phyloP scores from a whole-genome alignment of 768 basidiomycete genomes.

The Psilocybe tampanensis region DNA sequence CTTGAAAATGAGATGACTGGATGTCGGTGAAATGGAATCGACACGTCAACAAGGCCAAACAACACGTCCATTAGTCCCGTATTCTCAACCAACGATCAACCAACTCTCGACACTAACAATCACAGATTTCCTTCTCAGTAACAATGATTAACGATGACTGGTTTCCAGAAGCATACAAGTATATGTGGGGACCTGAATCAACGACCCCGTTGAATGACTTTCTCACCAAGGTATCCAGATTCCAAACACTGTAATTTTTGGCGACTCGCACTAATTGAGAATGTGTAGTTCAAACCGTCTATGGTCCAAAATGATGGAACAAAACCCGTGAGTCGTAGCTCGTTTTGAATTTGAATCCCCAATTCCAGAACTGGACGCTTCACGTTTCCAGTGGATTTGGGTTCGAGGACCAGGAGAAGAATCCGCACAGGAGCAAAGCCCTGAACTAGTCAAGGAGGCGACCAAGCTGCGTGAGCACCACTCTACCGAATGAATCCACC shows the following conservation, averaged over 20 bases:
- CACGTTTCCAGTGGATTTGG: constrained; percentile 65
- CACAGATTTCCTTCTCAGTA: neutral
- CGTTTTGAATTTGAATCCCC: neutral
- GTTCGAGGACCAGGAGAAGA: constrained; percentile 31
- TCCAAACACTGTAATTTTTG: neutral
- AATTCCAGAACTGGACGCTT: neutral
- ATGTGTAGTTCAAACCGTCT: constrained; percentile 64
- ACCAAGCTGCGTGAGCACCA: constrained; percentile 40
- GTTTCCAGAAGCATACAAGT: constrained; percentile 44
- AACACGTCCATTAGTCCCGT: constrained; percentile 29
- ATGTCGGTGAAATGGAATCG: neutral
- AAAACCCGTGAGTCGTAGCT: constrained; percentile 57
- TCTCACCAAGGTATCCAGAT: constrained; percentile 48
- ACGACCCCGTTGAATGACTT: constrained; percentile 51
- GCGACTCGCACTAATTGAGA: constrained; percentile 2
- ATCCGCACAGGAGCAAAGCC: constrained; percentile 24
- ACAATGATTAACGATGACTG: constrained; percentile 39
- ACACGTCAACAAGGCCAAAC: constrained; percentile 27
- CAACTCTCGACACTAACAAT: neutral
- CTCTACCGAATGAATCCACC: neutral
- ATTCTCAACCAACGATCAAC: too few relatives aligned
- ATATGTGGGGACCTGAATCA: constrained; percentile 51
- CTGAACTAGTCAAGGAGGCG: constrained; percentile 50
- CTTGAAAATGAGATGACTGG: too few relatives aligned
- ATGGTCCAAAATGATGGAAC: constrained; percentile 80